Base-by-base conservation (phyloP, 495 filamentous ascomycete species). In the Xeromyces bisporus region DNA sequence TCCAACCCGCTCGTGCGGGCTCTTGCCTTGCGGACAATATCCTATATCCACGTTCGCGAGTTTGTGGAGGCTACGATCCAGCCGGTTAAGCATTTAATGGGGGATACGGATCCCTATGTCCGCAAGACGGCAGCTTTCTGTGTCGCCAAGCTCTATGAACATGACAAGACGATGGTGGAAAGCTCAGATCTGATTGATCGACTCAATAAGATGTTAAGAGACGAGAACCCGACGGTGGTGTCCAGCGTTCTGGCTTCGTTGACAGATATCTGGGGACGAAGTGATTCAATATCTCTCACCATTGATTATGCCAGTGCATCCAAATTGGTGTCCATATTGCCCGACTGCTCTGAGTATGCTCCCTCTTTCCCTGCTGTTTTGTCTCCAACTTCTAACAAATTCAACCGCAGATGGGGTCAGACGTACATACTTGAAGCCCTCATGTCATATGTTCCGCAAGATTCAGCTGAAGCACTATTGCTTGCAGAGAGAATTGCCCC, bases 241-340 rank as follows among this genome's bases (percentile, higher is more conserved):
- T 84, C 91, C 8, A 93, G 83, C 44, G 87, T 91, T 6, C 57
- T 99, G 43, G 89, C 91, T 1, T 71, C 77, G 16, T 53, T 99
- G 47, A 85, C 93, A 71, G 89, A 99, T 55, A 99, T 99, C 32
- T 99, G 89, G 89, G 89, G 94, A 50, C 67, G 87, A 30, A 94
- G 84, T 47, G 89, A 96, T 49, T 79, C 76, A 34, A 99, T 99
- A 54, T 96, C 93, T 41, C 71, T 99, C 29, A 94, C 91, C 2
- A 94, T 99, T 42, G 89, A 99, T 53, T 93, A 96, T 51, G 72
- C 71, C 32, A 96, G 91, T 53, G 89, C 89, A 9, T 93, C 85
- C 26, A 99, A 96, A 59, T 79, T 99, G 60, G 84, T 96, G 9
- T 84, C 91, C 36, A 96, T 99, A 32, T 42, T 99, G 28, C 74